These are phyloP conservation scores for Phytophthora boehmeriae DNA, from an alignment of 352 stramenopile species.

Conservation along the genomic window DNA sequence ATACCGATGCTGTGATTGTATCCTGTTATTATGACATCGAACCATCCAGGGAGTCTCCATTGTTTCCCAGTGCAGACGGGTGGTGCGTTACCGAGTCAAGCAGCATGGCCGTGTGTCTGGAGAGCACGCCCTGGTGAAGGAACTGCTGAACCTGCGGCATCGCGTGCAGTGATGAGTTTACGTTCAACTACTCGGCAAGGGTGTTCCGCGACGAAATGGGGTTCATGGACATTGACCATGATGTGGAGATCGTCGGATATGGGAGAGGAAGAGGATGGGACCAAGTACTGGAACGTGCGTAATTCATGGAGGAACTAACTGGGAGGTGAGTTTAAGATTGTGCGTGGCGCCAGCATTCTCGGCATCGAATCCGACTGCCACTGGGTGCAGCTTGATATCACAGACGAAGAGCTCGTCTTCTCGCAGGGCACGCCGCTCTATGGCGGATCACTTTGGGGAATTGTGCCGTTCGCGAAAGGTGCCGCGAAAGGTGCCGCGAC, in stretches of 20 bases:
- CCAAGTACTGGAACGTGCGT: conserved; percentile 94
- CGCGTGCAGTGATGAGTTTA: conserved; percentile 75
- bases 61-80: conserved; percentile 60
- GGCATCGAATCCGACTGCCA: conserved; percentile 87
- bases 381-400: conserved; percentile 72
- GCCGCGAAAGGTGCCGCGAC: conserved; percentile 65
- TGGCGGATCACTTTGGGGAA: conserved; percentile 61
- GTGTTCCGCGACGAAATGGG: conserved; percentile 84
- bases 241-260: conserved; percentile 94
- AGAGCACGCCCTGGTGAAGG: conserved; percentile 70
- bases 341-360: conserved; percentile 85
- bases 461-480: conserved; percentile 56
- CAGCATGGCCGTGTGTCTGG: conserved; percentile 50
- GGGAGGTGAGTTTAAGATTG: conserved; percentile 94
- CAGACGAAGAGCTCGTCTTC: conserved; percentile 62
- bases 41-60: conserved; percentile 16
- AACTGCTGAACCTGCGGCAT: conserved; percentile 85
- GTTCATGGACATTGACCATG: conserved; percentile 72
- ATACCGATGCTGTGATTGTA: too few relatives aligned
- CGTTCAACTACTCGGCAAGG: conserved; percentile 88
- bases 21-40: conserved; percentile 44
- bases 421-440: conserved; percentile 59
- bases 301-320: conserved; percentile 92
- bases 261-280: conserved; percentile 73
- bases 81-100: conserved; percentile 61